Evolutionary conservation across 192 early-diverging fungal species (phyloP).

Genomic region (Entophlyctis luteolus): DNA sequence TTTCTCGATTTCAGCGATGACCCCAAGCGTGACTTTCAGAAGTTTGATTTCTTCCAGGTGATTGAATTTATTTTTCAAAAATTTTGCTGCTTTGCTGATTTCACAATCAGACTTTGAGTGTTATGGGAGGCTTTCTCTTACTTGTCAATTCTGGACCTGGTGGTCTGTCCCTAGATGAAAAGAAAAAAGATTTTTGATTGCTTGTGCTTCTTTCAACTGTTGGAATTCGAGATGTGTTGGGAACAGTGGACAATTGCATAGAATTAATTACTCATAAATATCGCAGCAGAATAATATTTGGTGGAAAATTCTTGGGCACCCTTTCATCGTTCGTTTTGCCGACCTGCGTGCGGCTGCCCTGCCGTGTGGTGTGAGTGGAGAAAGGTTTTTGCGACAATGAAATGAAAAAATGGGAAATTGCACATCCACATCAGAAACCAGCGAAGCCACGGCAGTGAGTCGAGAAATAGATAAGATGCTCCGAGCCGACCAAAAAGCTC

Average conservation of each 20-base stretch:
- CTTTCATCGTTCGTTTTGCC: no score
- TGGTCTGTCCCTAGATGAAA: conserved; percentile 88
- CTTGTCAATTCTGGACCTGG: conserved; percentile 86
- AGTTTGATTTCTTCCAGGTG: conserved; percentile 88
- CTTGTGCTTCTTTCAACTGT: no score
- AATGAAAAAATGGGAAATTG: conserved; percentile 16
- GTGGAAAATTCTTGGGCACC: no score
- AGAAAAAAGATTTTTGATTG: no score
- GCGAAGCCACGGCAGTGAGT: not conserved
- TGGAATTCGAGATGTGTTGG: no score
- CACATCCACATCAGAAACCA: not conserved
- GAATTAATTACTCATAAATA: no score
- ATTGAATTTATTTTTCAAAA: not conserved
- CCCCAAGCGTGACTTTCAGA: conserved; percentile 71
- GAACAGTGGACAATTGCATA: no score
- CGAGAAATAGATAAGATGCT: conserved; percentile 5
- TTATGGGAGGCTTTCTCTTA: conserved; percentile 91
- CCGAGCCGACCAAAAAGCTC: not conserved
- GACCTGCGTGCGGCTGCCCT: no score
- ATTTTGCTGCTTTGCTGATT: not conserved
- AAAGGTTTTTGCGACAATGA: no score
- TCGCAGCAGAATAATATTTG: no score
- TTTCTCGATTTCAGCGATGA: conserved; percentile 13
- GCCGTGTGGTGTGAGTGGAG: no score
- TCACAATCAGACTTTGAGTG: conserved; percentile 72